These are phyloP conservation scores for Talaromyces sp. DNA, from an alignment of 2,329 filamentous ascomycete species.

Conservation along the genomic window DNA sequence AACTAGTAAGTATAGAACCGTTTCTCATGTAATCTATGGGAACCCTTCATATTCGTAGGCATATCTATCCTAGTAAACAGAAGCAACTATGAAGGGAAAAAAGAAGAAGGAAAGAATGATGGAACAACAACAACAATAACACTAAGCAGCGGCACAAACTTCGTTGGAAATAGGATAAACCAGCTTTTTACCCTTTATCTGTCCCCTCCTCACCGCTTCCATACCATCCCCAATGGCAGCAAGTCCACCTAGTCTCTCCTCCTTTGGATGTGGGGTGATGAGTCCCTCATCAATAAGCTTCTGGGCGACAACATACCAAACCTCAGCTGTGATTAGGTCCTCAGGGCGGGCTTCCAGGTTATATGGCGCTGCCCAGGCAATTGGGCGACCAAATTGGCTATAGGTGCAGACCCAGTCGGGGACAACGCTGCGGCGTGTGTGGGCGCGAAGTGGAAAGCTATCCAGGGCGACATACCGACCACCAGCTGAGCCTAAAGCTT, in stretches of 20 bases:
- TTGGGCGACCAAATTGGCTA: not conserved
- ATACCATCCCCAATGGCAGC: conserved; percentile 17
- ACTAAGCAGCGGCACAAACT: not conserved
- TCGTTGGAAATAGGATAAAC: not conserved
- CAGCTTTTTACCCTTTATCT: conserved; percentile 14
- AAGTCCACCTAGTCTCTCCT: conserved; percentile 22
- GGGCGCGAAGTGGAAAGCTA: not conserved
- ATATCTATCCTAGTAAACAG: no score
- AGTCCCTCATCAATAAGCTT: not conserved
- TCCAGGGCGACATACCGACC: conserved; percentile 20
- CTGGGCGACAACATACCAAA: not conserved
- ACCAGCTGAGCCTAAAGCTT: conserved; percentile 29
- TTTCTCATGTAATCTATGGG: no score
- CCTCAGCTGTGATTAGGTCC: not conserved
- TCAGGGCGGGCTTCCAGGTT: not conserved
- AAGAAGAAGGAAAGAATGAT: no score
- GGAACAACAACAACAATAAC: not conserved
- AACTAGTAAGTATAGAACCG: no score
- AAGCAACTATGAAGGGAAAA: no score
- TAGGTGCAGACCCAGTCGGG: not conserved
- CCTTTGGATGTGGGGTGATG: not conserved
- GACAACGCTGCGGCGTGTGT: not conserved
- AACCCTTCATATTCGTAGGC: no score
- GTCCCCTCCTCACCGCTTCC: conserved; percentile 9
- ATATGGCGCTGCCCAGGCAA: not conserved